Conservation (phyloP, 306 rosid species). For the Dicorynia guianensis region DNA sequence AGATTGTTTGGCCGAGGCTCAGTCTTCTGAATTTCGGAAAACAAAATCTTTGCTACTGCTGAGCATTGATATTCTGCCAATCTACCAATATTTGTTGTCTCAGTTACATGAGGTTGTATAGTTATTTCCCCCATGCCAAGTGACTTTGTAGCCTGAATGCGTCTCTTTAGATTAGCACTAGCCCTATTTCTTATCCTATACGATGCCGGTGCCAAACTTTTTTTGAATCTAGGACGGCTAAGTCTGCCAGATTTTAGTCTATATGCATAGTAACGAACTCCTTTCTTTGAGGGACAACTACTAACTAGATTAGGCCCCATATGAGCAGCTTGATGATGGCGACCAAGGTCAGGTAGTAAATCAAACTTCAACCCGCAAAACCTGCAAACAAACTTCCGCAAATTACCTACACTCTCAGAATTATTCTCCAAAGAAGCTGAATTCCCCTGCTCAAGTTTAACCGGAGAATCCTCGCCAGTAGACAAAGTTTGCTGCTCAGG, state of each 20-base stretch:
- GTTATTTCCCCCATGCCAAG: constrained; percentile 55
- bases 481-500: constrained; percentile 58
- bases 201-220: constrained; percentile 77
- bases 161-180: constrained; percentile 72
- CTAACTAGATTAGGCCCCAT: constrained; percentile 83
- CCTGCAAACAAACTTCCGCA: constrained; percentile 81
- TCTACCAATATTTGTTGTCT: constrained; percentile 59
- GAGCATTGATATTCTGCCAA: constrained; percentile 78
- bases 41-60: constrained; percentile 81
- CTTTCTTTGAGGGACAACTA: constrained; percentile 77
- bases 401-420: constrained; percentile 61
- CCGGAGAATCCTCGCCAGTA: constrained; percentile 60
- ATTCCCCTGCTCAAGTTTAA: constrained; percentile 59
- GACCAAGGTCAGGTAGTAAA: constrained; percentile 96
- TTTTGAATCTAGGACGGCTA: constrained; percentile 84
- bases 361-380: constrained; percentile 97
- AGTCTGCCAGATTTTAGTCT: constrained; percentile 93
- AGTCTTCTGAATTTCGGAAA: constrained; percentile 85
- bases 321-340: constrained; percentile 99
- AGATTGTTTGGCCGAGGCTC: constrained; percentile 79
- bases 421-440: constrained; percentile 63
- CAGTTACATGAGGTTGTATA: constrained; percentile 56
- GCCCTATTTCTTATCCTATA: constrained; percentile 83
- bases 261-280: constrained; percentile 83
- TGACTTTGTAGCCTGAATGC: constrained; percentile 74